phyloP scores from a whole-genome alignment of 352 stramenopile species.

The Blastocystis sp. region DNA sequence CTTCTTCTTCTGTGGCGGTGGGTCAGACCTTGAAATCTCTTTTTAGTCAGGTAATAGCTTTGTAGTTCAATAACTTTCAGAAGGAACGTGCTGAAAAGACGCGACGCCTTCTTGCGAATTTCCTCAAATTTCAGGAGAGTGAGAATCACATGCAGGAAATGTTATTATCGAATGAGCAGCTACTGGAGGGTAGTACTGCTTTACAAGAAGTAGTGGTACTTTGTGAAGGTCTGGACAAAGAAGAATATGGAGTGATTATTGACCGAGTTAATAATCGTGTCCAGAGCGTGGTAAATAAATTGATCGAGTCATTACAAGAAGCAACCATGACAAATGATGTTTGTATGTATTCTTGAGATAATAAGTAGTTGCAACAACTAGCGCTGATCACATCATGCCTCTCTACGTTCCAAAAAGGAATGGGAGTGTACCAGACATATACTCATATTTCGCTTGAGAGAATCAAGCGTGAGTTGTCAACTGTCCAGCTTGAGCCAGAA shows the following conservation, averaged over 20 bases:
- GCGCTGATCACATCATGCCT: constrained; percentile 28
- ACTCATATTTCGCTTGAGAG: constrained; percentile 2
- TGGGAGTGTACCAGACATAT: constrained; percentile 56
- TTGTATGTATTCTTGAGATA: not conserved
- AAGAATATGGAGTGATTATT: constrained; percentile 37
- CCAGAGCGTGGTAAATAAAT: constrained; percentile 48
- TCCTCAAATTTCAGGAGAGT: constrained; percentile 9
- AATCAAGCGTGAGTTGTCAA: constrained; percentile 37
- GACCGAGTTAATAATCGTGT: constrained; percentile 53
- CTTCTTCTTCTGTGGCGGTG: constrained; percentile 38
- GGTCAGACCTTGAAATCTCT: constrained; percentile 22
- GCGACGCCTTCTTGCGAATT: not conserved
- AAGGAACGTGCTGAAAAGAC: constrained; percentile 16
- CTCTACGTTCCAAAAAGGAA: constrained; percentile 55
- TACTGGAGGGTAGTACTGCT: constrained; percentile 18
- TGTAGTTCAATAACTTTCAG: not conserved
- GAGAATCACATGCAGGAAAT: constrained; percentile 60
- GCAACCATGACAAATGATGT: constrained; percentile 60
- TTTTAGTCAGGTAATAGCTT: not conserved
- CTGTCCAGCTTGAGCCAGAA: not conserved
- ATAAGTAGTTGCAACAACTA: constrained; percentile 13
- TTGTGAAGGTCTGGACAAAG: constrained; percentile 48
- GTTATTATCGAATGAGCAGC: constrained; percentile 24
- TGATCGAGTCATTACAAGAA: constrained; percentile 51
- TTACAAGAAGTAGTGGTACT: constrained; percentile 40